phyloP scores from a whole-genome alignment of 208 protist genomes.

The Crithidia thermophila region DNA sequence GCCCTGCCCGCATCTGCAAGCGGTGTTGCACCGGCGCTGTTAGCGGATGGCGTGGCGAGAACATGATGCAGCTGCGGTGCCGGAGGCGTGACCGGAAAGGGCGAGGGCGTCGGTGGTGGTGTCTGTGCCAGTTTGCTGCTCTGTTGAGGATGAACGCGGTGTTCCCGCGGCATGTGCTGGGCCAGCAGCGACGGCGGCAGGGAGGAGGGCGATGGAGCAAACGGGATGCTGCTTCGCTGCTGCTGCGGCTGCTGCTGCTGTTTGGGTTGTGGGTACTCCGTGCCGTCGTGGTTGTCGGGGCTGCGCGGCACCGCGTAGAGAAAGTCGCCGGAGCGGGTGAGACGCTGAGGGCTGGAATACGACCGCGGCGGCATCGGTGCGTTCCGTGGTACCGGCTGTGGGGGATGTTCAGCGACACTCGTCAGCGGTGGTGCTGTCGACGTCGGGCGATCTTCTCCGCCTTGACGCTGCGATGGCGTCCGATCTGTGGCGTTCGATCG shows the following conservation, averaged over 20 bases:
- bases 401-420: background rate
- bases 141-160: background rate
- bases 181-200: background rate
- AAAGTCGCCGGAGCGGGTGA: background rate
- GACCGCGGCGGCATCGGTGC: background rate
- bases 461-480: too few relatives aligned
- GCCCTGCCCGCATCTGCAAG: too few relatives aligned
- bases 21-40: background rate
- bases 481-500: background rate
- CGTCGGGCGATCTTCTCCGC: too few relatives aligned
- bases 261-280: background rate
- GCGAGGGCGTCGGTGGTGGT: background rate
- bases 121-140: background rate
- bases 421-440: background rate
- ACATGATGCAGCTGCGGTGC: background rate
- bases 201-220: background rate
- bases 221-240: background rate
- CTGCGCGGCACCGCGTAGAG: background rate
- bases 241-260: background rate
- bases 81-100: slow-evolving; percentile 1
- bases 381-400: background rate
- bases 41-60: background rate
- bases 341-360: background rate
- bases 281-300: background rate
- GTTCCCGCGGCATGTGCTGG: background rate